Conservation (phyloP, 2,329 filamentous ascomycete species). For the Colletotrichum sp. region DNA sequence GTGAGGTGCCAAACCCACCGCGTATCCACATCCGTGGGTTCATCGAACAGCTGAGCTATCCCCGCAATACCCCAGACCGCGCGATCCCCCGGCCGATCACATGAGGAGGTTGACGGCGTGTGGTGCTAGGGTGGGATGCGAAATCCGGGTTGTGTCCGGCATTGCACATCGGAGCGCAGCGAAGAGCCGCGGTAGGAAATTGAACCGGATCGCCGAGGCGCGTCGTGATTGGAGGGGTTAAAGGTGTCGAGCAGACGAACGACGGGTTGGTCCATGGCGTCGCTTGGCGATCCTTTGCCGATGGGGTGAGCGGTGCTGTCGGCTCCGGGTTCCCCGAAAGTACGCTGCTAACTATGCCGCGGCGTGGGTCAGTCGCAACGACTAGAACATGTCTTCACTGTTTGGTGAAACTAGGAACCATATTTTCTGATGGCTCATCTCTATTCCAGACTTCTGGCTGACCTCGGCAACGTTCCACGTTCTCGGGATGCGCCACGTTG, state of each 20-base stretch:
- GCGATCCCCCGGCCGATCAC: slow-evolving; percentile 7
- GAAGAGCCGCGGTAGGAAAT: neutral
- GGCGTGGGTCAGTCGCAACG: neutral
- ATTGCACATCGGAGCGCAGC: neutral
- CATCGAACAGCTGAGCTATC: neutral
- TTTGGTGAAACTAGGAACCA: neutral
- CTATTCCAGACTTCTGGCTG: neutral
- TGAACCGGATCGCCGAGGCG: slow-evolving; percentile 8
- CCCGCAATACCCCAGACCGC: slow-evolving; percentile 18
- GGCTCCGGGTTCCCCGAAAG: slow-evolving; percentile 12
- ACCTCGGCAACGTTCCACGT: neutral
- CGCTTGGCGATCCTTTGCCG: neutral
- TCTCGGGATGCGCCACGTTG: neutral
- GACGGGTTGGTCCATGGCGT: neutral
- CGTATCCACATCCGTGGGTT: neutral
- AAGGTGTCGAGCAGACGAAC: neutral
- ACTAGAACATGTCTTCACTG: neutral
- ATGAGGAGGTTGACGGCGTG: neutral
- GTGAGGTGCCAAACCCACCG: neutral
- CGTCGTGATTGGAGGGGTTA: slow-evolving; percentile 16
- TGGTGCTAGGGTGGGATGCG: neutral
- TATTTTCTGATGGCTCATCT: neutral
- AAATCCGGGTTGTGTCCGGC: neutral
- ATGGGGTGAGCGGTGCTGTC: neutral
- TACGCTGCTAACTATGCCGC: neutral